Base-by-base conservation (phyloP, 1,284 basidiomycete genomes). In the Ustilago shanxiensis region DNA sequence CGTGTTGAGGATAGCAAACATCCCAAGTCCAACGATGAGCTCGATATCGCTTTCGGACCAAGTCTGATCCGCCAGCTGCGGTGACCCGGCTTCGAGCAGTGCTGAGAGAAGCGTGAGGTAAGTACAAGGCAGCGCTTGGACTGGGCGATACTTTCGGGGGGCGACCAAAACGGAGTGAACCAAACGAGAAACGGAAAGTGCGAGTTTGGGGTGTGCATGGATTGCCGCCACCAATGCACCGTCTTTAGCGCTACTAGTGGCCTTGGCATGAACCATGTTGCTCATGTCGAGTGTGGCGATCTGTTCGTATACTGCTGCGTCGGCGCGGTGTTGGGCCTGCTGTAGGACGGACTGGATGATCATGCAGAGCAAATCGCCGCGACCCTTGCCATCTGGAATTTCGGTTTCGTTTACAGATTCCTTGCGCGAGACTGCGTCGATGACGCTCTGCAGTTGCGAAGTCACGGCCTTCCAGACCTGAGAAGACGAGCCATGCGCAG, bases 201-300 rank as follows among this genome's bases (percentile, higher is more conserved):
- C 64, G 4, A 66, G 60, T 20, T 31, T 39, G 1, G 70, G 57
- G 18, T 60, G 53, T 3, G 57, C 57, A 8, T 67, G 57, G n/a
- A 72, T 56, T 2, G 70, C 70, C 26, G 61, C 70, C 22, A 67
- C 70, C 33, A 72, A 28, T 26, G 70, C 70, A 18, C 60, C 70
- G 44, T 72, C 70, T 39, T 64, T 49, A 3, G 64, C 57, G 5
- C 56, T 33, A 20, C 55, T 22, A 8, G 18, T 35, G 33, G 10
- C 29, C 11, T 18, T 33, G 2, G 47, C 14, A 13, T 55, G 24
- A 41, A 57, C 50, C 0, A 72, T 45, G 18, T 31, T 10, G 29
- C 28, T 51, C 16, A 72, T 18, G n/a, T 66, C 37, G 2, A 64
- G 35, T 1, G 50, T 22, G 14, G 58, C 26, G 0, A 71, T 3